These are phyloP conservation scores for Camellia granthamiana DNA, from an alignment of 148 eudicot species.

Conservation along the genomic window DNA sequence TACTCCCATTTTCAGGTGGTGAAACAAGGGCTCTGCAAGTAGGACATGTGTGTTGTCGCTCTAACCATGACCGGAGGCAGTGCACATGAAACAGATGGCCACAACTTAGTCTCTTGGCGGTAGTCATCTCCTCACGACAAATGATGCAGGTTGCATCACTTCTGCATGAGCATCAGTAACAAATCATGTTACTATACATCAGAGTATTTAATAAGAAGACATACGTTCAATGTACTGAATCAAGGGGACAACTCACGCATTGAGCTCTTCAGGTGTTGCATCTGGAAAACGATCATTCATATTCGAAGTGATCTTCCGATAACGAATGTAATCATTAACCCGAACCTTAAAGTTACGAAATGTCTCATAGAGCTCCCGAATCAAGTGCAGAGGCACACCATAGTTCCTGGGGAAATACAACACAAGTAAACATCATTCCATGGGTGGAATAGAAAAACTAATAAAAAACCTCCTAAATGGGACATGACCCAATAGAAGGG, in stretches of 20 bases:
- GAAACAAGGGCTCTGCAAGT: conserved; percentile 97
- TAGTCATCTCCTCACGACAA: conserved; percentile 99
- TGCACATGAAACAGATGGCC: conserved; percentile 98
- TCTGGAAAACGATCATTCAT: conserved; percentile 99
- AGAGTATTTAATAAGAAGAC: not conserved
- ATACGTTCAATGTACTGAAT: not conserved
- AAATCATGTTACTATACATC: conserved; percentile 18
- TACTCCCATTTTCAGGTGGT: conserved; percentile 69
- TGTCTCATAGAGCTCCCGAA: conserved; percentile 97
- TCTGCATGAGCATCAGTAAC: conserved; percentile 41
- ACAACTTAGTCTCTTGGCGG: conserved; percentile 84
- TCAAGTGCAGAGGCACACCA: conserved; percentile 95
- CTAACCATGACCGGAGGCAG: conserved; percentile 98
- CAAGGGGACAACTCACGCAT: conserved; percentile 46
- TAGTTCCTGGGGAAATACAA: conserved; percentile 52
- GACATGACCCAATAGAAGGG: not conserved
- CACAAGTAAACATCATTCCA: not conserved
- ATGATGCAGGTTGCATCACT: conserved; percentile 96
- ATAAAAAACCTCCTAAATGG: not conserved
- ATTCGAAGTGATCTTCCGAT: conserved; percentile 94
- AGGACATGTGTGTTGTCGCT: conserved; percentile 94
- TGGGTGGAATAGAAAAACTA: not conserved
- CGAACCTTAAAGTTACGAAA: conserved; percentile 96
- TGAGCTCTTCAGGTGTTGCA: conserved; percentile 89
- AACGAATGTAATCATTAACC: conserved; percentile 93